These are phyloP conservation scores for Penicillium brevicompactum DNA, from an alignment of 2,329 filamentous ascomycete genomes.

Conservation along the genomic window DNA sequence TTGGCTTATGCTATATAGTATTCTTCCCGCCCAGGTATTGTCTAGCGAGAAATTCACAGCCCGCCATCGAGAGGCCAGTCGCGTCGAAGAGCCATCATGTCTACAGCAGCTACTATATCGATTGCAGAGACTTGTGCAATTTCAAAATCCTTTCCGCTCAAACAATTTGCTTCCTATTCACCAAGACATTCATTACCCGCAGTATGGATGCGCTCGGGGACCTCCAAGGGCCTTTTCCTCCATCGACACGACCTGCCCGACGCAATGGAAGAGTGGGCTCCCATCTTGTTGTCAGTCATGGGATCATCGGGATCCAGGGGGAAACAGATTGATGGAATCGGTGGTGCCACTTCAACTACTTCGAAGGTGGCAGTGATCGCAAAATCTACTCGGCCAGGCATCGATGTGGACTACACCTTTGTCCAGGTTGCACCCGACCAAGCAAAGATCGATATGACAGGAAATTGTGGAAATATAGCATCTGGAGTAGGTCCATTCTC, in stretches of 20 bases:
- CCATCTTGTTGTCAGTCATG: constrained; percentile 36
- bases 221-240: constrained; percentile 45
- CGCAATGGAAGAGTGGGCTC: constrained; percentile 27
- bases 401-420: constrained; percentile 70
- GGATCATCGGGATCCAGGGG: constrained; percentile 25
- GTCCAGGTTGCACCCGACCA: constrained; percentile 65
- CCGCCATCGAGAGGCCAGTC: neutral
- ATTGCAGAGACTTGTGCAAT: neutral
- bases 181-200: constrained; percentile 28
- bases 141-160: neutral
- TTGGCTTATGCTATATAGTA: neutral
- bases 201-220: constrained; percentile 43
- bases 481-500: constrained; percentile 65
- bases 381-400: constrained; percentile 42
- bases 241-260: constrained; percentile 36
- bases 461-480: constrained; percentile 73
- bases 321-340: constrained; percentile 69
- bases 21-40: neutral
- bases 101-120: neutral
- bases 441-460: constrained; percentile 61
- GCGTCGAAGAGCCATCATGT: neutral
- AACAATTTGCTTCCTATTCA: neutral
- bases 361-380: constrained; percentile 69
- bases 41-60: neutral
- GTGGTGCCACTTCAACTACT: constrained; percentile 65